phyloP scores from a whole-genome alignment of 2,329 filamentous ascomycete species.

The Penicillium sp. region DNA sequence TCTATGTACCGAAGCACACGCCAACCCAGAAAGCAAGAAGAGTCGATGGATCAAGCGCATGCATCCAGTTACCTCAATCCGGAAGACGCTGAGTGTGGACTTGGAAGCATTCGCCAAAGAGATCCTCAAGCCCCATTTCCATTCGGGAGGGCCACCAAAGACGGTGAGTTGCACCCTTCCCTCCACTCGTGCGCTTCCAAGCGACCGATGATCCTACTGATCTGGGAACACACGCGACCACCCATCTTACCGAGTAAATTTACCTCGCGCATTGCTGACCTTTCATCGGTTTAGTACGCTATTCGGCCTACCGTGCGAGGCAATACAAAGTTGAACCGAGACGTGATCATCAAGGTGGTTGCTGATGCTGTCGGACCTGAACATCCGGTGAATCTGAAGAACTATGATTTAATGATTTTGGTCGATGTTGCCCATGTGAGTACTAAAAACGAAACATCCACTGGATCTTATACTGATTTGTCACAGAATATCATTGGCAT shows the following conservation, averaged over 20 bases:
- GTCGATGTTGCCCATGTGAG: conserved; percentile 63
- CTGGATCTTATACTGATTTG: too few relatives aligned
- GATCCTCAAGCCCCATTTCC: conserved; percentile 61
- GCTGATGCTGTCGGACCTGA: conserved; percentile 57
- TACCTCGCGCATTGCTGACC: conserved; percentile 2
- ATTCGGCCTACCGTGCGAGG: conserved; percentile 62
- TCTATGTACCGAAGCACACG: conserved; percentile 57
- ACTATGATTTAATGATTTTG: conserved; percentile 61
- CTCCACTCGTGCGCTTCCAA: background rate
- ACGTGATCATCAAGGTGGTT: conserved; percentile 60
- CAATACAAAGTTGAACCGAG: conserved; percentile 57
- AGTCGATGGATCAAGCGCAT: conserved; percentile 61
- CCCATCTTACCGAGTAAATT: background rate
- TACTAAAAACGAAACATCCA: background rate
- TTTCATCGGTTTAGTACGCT: conserved; percentile 52
- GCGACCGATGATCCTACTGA: background rate
- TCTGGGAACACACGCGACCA: conserved; percentile 1
- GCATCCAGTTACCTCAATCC: conserved; percentile 58
- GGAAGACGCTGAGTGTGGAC: conserved; percentile 58
- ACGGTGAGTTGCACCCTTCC: conserved; percentile 47
- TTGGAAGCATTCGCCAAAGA: conserved; percentile 56
- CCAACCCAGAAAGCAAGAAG: conserved; percentile 51
- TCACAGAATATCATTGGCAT: conserved; percentile 61
- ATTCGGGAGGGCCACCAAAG: conserved; percentile 50
- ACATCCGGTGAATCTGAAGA: conserved; percentile 60